Evolutionary conservation across 768 basidiomycete genomes (phyloP), one percentile per base, ranked within the genome.

Genomic region (Auricularia sp.): DNA sequence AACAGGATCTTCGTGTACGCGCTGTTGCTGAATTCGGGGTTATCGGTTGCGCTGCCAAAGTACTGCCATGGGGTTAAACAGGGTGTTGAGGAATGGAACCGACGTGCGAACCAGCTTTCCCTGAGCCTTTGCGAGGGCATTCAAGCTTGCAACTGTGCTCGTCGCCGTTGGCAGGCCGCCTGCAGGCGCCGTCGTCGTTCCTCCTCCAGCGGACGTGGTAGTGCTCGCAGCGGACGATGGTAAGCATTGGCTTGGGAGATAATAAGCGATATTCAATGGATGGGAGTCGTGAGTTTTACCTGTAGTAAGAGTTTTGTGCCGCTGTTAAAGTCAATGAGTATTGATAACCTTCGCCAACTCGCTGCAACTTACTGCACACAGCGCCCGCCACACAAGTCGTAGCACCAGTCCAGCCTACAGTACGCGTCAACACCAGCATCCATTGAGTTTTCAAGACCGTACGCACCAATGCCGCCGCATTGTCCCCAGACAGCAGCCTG

Each of bases 41-140:
- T 80, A 72, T 82, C 80, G 1, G 81, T 82, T 33, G 82, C 82
- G 37, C 78, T 75, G 16, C 82, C 81, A 66, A 82, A 82, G 74
- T 82, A 82, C 37, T 51, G 47, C 18, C 47, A 51, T 6, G 0
- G 47, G 11, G 47, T 14, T 18, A 6, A 21, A 18, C 47, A 51
- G 6, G 16, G 21, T 6, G 8, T 18, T 6, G 47, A 10, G 16
- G 6, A 16, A 18, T 51, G 47, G 11, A 18, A 8, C 39, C 7
- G 11, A 6, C 14, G 16, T 16, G 16, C 47, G 6, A 13, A 51
- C 47, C 47, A 51, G 47, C 21, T 51, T 51, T 16, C 47, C 47
- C 47, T 51, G 14, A 8, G 47, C 14, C 47, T 51, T 51, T 18
- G 47, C 47, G 47, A 51, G 47, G 11, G 47, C 59, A 24, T 34